phyloP scores from a whole-genome alignment of 352 stramenopile genomes.

The Phytopythium aichiense region DNA sequence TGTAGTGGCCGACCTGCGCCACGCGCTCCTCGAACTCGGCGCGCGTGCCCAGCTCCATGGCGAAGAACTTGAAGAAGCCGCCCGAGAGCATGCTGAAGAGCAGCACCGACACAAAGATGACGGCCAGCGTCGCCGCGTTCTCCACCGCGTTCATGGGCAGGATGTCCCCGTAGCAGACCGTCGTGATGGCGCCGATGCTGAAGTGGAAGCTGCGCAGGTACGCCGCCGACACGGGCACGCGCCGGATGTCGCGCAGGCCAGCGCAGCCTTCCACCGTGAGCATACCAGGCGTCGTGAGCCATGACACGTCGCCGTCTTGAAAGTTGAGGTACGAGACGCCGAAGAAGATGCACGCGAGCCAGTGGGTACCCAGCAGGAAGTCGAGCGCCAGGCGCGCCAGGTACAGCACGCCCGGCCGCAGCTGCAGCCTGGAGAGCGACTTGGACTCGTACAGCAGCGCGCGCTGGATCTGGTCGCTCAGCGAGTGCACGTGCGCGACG shows the following conservation, averaged over 20 bases:
- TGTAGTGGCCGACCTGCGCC: slow-evolving; percentile 49
- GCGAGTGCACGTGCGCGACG: slow-evolving; percentile 35
- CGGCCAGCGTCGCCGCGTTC: slow-evolving; percentile 38
- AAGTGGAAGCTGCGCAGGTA: slow-evolving; percentile 64
- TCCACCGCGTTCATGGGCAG: slow-evolving; percentile 57
- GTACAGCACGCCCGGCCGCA: slow-evolving; percentile 29
- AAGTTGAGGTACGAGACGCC: slow-evolving; percentile 49
- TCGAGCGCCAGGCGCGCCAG: slow-evolving; percentile 42
- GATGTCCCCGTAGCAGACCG: slow-evolving; percentile 71
- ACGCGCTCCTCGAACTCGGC: slow-evolving; percentile 66
- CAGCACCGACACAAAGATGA: slow-evolving; percentile 63
- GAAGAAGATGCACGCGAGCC: slow-evolving; percentile 50
- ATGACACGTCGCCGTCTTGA: slow-evolving; percentile 30
- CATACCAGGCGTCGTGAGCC: slow-evolving; percentile 60
- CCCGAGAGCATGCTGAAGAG: slow-evolving; percentile 77
- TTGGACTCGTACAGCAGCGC: slow-evolving; percentile 55
- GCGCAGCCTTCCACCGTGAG: slow-evolving; percentile 33
- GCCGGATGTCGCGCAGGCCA: slow-evolving; percentile 23
- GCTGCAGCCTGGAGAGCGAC: slow-evolving; percentile 5
- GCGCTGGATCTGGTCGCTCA: slow-evolving; percentile 43
- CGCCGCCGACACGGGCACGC: slow-evolving; percentile 26
- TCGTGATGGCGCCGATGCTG: slow-evolving; percentile 74
- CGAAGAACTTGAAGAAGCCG: slow-evolving; percentile 65
- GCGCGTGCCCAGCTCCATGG: slow-evolving; percentile 61
- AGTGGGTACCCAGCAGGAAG: slow-evolving; percentile 49